These are phyloP conservation scores for Teratosphaeria viscida DNA, from an alignment of 2,329 filamentous ascomycete species.

Conservation along the genomic window DNA sequence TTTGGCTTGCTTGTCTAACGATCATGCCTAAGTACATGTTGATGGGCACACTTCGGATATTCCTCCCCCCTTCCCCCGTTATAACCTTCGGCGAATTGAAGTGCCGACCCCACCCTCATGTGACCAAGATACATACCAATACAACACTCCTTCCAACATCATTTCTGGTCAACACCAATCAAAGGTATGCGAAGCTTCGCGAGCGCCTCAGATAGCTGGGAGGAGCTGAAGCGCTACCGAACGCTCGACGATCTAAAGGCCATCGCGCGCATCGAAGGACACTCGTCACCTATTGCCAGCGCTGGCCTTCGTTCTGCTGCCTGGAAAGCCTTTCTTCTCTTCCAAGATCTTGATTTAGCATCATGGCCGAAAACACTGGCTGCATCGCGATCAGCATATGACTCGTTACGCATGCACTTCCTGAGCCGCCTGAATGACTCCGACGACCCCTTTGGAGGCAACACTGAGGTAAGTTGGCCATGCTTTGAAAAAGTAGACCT, in stretches of 20 bases:
- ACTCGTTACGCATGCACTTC: slow-evolving; percentile 60
- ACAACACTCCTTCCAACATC: neutral
- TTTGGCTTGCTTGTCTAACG: neutral
- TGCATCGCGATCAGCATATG: slow-evolving; percentile 64
- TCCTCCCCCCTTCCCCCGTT: too few species aligned
- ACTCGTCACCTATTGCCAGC: slow-evolving; percentile 10
- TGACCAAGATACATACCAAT: neutral
- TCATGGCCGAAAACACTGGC: slow-evolving; percentile 60
- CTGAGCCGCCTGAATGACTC: slow-evolving; percentile 76
- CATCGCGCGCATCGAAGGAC: slow-evolving; percentile 18
- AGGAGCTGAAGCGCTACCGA: slow-evolving; percentile 18
- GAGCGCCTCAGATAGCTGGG: slow-evolving; percentile 23
- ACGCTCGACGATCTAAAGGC: slow-evolving; percentile 21
- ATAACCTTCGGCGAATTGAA: neutral
- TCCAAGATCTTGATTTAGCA: slow-evolving; percentile 52
- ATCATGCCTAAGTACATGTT: too few species aligned
- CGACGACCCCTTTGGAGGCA: slow-evolving; percentile 43
- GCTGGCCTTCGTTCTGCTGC: slow-evolving; percentile 70
- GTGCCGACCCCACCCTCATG: neutral
- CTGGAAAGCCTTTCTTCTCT: slow-evolving; percentile 87
- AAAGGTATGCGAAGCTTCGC: slow-evolving; percentile 23
- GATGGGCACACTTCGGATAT: too few species aligned
- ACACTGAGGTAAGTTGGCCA: slow-evolving; percentile 45
- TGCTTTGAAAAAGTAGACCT: too few species aligned
- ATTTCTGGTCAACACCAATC: neutral